These are phyloP conservation scores for Choiromyces venosus DNA, from an alignment of 495 filamentous ascomycete species.

Conservation along the genomic window DNA sequence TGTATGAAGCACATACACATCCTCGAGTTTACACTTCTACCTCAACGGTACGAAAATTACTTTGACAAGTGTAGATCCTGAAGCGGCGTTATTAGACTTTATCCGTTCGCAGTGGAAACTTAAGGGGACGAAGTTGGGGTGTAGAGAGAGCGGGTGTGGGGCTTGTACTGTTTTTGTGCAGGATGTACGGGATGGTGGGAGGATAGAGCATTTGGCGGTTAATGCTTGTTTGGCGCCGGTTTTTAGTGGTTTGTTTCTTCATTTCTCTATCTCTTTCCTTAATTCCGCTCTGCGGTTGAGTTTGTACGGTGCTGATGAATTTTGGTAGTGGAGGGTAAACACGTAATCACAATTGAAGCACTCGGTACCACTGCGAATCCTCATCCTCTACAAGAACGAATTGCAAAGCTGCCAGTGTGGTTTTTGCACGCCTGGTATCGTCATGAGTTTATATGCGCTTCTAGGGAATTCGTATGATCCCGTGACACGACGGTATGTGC, in stretches of 20 bases:
- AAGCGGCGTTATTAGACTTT: conserved; percentile 52
- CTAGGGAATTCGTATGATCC: conserved; percentile 45
- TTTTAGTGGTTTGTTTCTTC: conserved; percentile 57
- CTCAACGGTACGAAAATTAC: conserved; percentile 83
- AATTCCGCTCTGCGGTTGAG: conserved; percentile 27
- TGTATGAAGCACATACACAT: conserved; percentile 39
- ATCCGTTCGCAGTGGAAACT: conserved; percentile 49
- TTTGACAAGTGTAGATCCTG: conserved; percentile 70
- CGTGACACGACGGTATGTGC: conserved; percentile 39
- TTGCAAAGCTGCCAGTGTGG: conserved; percentile 47
- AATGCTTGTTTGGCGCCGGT: conserved; percentile 94
- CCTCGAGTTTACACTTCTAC: conserved; percentile 63
- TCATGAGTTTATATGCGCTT: conserved; percentile 47
- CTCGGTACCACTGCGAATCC: conserved; percentile 44
- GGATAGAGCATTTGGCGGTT: conserved; percentile 82
- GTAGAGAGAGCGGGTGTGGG: conserved; percentile 47
- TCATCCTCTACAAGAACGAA: conserved; percentile 47
- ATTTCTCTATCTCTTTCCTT: too few relatives aligned
- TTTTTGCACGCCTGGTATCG: conserved; percentile 46
- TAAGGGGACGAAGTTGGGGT: conserved; percentile 58
- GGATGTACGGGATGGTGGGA: conserved; percentile 45
- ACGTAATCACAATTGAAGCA: conserved; percentile 47
- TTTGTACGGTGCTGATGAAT: too few relatives aligned
- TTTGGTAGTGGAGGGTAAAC: conserved; percentile 43
- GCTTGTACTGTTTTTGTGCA: conserved; percentile 47